A percentile compares a stretch with the other conserved stretches of the same genome.
phyloP scores from a whole-genome alignment of 192 early-diverging fungal species.

The Blastocladiella britannica region DNA sequence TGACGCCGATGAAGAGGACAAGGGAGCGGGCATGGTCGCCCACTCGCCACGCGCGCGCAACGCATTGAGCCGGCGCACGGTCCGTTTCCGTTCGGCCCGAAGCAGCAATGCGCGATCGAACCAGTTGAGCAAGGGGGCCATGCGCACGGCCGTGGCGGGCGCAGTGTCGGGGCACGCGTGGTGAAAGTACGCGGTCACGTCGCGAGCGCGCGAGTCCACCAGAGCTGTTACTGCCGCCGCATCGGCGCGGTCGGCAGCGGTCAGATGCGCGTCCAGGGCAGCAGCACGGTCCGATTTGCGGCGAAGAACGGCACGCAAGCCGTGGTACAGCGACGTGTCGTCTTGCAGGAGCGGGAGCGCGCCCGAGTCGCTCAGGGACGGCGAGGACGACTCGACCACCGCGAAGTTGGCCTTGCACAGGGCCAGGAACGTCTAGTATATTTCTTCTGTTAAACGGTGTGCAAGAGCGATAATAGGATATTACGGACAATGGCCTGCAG shows the following conservation, averaged over 20 bases:
- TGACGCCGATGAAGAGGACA: too few relatives aligned
- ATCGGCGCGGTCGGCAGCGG: background rate
- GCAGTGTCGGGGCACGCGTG: background rate
- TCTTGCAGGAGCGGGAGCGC: background rate
- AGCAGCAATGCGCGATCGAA: background rate
- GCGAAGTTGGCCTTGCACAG: background rate
- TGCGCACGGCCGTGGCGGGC: background rate
- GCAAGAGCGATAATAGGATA: too few relatives aligned
- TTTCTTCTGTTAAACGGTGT: too few relatives aligned
- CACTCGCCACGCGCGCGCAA: too few relatives aligned
- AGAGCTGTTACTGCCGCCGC: background rate
- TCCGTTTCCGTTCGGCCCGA: background rate
- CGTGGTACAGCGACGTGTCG: background rate
- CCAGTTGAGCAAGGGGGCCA: too few relatives aligned
- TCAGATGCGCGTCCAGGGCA: background rate
- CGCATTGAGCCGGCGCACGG: background rate
- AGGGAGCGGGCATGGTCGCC: too few relatives aligned
- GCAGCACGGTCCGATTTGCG: background rate
- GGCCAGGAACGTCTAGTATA: background rate
- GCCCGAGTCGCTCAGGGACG: background rate
- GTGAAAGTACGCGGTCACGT: background rate
- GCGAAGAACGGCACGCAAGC: background rate
- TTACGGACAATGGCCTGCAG: background rate
- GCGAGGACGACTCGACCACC: background rate
- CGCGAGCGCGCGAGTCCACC: background rate